Conservation (phyloP, 176 grass and related monocot species). For the Oryza meyeriana region DNA sequence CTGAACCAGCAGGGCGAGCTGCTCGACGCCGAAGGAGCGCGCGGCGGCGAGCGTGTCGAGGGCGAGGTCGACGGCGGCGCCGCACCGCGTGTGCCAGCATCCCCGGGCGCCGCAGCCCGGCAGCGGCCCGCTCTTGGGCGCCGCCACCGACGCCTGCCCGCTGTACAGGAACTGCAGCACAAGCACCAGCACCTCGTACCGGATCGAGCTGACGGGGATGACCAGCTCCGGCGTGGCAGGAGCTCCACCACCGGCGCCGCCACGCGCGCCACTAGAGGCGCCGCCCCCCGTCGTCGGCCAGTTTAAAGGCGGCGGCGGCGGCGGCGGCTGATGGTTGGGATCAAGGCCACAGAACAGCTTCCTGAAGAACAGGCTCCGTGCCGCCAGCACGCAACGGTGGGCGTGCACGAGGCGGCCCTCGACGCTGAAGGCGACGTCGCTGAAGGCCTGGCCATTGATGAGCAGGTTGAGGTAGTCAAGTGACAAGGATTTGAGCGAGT, state of each 20-base stretch:
- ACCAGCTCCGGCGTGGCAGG: conserved; percentile 48
- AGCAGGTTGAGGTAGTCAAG: conserved; percentile 97
- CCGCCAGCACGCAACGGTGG: conserved; percentile 92
- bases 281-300: background rate
- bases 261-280: background rate
- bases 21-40: conserved; percentile 70
- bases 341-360: conserved; percentile 89
- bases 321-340: conserved; percentile 39
- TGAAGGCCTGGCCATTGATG: conserved; percentile 99
- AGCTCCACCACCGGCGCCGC: background rate
- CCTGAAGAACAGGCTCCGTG: conserved; percentile 89
- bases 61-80: conserved; percentile 58
- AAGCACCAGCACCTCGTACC: conserved; percentile 90
- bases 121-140: conserved; percentile 78
- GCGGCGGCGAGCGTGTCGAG: conserved; percentile 58
- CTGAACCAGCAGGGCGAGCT: conserved; percentile 79
- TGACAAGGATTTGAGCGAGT: conserved; percentile 85
- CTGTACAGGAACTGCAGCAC: conserved; percentile 99
- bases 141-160: conserved; percentile 78
- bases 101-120: conserved; percentile 38
- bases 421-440: conserved; percentile 92
- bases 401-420: conserved; percentile 92
- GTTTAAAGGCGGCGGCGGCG: conserved; percentile 13
- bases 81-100: conserved; percentile 50
- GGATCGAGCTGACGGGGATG: conserved; percentile 88